Evolutionary conservation across 2,329 filamentous ascomycete species (phyloP).

Genomic region (Xenosphaeropsis pyriputrescens): DNA sequence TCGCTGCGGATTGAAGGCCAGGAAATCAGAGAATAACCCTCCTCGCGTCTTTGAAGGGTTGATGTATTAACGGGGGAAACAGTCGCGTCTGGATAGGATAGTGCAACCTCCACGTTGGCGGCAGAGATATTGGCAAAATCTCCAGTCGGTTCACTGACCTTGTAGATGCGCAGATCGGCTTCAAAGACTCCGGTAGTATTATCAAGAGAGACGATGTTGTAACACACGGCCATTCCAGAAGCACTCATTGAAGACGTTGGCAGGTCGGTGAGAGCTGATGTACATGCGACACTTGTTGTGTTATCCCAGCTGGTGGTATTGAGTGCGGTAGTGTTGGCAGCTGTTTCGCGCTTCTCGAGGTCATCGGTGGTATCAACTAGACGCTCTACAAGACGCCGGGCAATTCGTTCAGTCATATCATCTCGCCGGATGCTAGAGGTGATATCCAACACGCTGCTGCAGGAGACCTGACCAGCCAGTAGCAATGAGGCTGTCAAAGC

Average conservation of each 20-base stretch:
- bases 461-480: constrained; percentile 13
- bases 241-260: constrained; percentile 48
- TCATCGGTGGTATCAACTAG: constrained; percentile 10
- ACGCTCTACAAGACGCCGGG: constrained; percentile 15
- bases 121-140: constrained; percentile 35
- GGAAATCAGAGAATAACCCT: constrained; percentile 11
- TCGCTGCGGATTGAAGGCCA: constrained; percentile 8
- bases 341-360: constrained; percentile 9
- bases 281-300: constrained; percentile 43
- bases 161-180: constrained; percentile 63
- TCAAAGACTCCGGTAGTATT: constrained; percentile 55
- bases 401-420: constrained; percentile 11
- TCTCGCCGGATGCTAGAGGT: constrained; percentile 8
- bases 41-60: constrained; percentile 7
- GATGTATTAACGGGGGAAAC: constrained; percentile 26
- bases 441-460: constrained; percentile 9
- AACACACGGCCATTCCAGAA: constrained; percentile 67
- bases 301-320: constrained; percentile 42
- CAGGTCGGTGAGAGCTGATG: constrained; percentile 35
- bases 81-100: constrained; percentile 38
- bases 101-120: constrained; percentile 35
- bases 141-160: constrained; percentile 42
- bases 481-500: constrained; percentile 6
- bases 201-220: constrained; percentile 63
- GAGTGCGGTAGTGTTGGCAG: constrained; percentile 8